phyloP scores from a whole-genome alignment of 305 asterid species.

The Withania somnifera region DNA sequence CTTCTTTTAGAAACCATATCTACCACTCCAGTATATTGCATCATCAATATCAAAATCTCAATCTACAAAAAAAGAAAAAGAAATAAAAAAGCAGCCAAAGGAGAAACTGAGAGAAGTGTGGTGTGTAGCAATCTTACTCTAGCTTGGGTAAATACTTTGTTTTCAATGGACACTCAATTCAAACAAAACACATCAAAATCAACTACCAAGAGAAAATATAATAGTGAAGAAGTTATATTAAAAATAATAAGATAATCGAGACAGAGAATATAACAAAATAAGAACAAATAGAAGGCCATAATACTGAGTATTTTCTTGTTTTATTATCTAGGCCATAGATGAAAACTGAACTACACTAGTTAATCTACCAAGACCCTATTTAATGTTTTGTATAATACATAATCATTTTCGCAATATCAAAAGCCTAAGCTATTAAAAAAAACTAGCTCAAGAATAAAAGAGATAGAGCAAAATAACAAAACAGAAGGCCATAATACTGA shows the following conservation, averaged over 20 bases:
- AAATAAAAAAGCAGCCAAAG: neutral
- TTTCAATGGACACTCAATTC: too few species aligned
- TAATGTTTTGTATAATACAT: slow-evolving; percentile 11
- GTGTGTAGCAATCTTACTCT: too few species aligned
- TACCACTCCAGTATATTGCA: slow-evolving; percentile 1
- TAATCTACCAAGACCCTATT: neutral
- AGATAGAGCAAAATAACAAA: too few species aligned
- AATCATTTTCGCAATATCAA: neutral
- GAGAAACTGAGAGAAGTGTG: neutral
- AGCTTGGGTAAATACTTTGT: too few species aligned
- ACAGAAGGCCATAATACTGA: neutral
- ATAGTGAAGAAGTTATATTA: too few species aligned
- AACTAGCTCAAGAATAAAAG: too few species aligned
- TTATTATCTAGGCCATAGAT: too few species aligned
- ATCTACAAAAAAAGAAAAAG: neutral
- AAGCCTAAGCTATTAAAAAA: neutral
- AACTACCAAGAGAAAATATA: too few species aligned
- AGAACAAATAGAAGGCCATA: neutral
- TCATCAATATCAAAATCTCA: neutral
- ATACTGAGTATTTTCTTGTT: neutral
- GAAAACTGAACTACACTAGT: slow-evolving; percentile 6
- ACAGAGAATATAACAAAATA: neutral
- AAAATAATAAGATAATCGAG: too few species aligned
- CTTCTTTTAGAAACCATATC: neutral
- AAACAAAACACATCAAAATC: too few species aligned